Base-by-base conservation (phyloP, 2,329 filamentous ascomycete genomes). In the Ophiostoma pallidulum region DNA sequence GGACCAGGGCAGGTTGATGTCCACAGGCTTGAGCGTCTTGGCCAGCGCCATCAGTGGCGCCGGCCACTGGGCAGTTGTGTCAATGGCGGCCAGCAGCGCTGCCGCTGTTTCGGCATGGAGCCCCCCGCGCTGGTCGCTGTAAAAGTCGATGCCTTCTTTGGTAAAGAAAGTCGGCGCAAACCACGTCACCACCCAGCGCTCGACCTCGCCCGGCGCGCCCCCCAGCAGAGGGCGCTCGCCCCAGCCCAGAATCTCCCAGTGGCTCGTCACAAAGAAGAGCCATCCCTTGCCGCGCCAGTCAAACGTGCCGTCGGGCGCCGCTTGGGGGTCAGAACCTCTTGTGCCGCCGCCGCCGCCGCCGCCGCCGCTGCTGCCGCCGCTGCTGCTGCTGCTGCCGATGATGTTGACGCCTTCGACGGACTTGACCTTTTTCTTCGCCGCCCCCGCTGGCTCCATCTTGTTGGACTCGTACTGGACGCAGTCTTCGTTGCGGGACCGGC, bases 101-200 rank as follows among this genome's bases (percentile, higher is more conserved):
- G 42, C 45, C 7, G 39, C 41, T 45, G 79, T 77, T 59, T 68
- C 73, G 48, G 74, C 66, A 47, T 71, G 74, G 53, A 87, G 54
- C 0, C 84, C 84, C 52, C 73, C 74, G 44, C 66, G 72, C 14
- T 73, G 70, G 56, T 84, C 73, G 39, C 78, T 80, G 63, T 91
- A 92, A 9, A 94, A 64, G 64, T 94, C 88, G 26, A 94, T 59
- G 0, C 88, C 88, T 48, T 87, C 85, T 53, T 84, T 83, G 7
- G 87, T 92, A 57, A 94, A 94, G 38, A 90, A 56, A 20, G 86
- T 94, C 59, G 85, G 82, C 53, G 82, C 81, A 63, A 94, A 94
- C 73, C 83, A 91, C 4, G 86, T 94, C 13, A 94, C 85, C 2
- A 77, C 79, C 85, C 86, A 94, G 56, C 74, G 72, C 63, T 79